A percentile compares a stretch with the other conserved stretches of the same genome.
Conservation (phyloP, 2,329 filamentous ascomycete species). For the Colletotrichum lentis region DNA sequence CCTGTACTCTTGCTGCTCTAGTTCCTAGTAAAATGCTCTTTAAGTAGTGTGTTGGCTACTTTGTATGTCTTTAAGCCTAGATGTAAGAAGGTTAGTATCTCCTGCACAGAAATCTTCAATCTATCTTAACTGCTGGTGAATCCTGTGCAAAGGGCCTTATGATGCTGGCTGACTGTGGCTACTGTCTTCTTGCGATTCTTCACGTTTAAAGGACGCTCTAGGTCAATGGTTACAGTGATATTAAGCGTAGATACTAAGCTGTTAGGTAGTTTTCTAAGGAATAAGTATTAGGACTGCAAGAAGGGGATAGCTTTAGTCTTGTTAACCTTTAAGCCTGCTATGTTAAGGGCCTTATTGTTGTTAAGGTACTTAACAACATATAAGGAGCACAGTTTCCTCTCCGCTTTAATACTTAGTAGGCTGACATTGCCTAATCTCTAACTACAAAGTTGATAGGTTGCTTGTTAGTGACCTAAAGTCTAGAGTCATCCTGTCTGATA, state of each 20-base stretch:
- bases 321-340: too few species aligned
- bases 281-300: slow-evolving; percentile 54
- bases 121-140: too few species aligned
- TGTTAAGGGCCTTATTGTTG: too few species aligned
- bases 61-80: background rate
- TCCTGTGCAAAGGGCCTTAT: background rate
- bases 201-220: slow-evolving; percentile 35
- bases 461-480: too few species aligned
- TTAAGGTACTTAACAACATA: too few species aligned
- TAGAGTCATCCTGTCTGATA: too few species aligned
- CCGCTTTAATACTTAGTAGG: too few species aligned
- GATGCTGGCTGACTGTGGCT: background rate
- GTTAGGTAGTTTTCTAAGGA: slow-evolving; percentile 45
- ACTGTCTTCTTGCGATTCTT: background rate
- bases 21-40: background rate
- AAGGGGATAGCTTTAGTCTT: slow-evolving; percentile 45
- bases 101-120: background rate
- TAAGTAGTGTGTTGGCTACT: rapidly evolving
- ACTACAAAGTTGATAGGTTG: too few species aligned
- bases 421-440: too few species aligned
- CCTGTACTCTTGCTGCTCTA: background rate
- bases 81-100: background rate
- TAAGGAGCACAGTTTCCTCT: too few species aligned
- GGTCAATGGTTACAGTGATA: slow-evolving; percentile 44
- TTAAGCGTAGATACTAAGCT: slow-evolving; percentile 52